Conservation (phyloP, 176 grass and related monocot genomes). For the Musa troglodytarum region DNA sequence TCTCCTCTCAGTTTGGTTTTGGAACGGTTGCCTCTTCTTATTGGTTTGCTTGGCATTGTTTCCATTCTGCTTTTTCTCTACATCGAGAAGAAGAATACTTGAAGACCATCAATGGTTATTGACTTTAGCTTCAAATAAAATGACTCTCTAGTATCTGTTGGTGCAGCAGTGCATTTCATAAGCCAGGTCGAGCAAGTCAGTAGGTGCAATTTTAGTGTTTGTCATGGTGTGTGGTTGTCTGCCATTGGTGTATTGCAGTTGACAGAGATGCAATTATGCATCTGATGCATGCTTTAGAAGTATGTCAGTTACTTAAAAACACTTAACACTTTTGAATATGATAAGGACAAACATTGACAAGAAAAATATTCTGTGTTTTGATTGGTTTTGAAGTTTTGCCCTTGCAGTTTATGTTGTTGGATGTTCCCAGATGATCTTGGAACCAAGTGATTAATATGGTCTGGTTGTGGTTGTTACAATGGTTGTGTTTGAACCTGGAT, state of each 20-base stretch:
- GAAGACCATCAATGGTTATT: conserved; percentile 23
- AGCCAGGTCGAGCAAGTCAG: conserved; percentile 13
- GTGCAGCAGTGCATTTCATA: conserved; percentile 25
- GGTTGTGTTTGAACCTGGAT: background rate
- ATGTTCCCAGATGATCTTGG: background rate
- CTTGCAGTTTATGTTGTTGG: conserved; percentile 3
- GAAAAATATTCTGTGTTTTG: background rate
- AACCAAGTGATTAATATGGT: background rate
- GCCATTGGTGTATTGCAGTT: conserved; percentile 21
- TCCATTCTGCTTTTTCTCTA: conserved; percentile 48
- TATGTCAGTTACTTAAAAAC: background rate
- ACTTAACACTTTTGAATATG: background rate
- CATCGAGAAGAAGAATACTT: conserved; percentile 38
- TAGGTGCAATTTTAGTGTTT: conserved; percentile 12
- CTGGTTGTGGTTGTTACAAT: background rate
- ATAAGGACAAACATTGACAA: background rate
- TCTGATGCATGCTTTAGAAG: background rate
- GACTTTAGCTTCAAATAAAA: conserved; percentile 38
- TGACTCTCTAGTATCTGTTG: conserved; percentile 32
- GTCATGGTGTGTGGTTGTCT: background rate
- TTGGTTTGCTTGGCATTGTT: conserved; percentile 16
- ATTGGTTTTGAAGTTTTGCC: background rate
- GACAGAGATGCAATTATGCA: conserved; percentile 6
- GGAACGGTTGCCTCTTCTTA: conserved; percentile 45
- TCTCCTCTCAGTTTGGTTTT: conserved; percentile 73